Evolutionary conservation across 2,329 filamentous ascomycete species (phyloP).

Genomic region (Byssothecium circinans): DNA sequence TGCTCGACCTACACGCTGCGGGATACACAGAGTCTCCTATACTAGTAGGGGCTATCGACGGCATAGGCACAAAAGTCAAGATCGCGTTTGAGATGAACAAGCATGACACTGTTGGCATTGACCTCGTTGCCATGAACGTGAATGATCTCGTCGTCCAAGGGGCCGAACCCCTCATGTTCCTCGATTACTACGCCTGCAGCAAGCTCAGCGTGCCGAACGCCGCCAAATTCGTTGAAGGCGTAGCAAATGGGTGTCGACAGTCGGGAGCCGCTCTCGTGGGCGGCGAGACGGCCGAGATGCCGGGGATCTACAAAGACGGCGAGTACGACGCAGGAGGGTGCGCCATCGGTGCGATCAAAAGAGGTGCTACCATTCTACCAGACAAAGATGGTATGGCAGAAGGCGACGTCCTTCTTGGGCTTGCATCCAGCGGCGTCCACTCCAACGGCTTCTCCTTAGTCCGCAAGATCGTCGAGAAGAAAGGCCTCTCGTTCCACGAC

Average conservation of each 20-base stretch:
- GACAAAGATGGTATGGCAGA: slow-evolving; percentile 72
- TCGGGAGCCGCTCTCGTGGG: slow-evolving; percentile 90
- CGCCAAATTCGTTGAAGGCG: slow-evolving; percentile 85
- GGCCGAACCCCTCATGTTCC: slow-evolving; percentile 91
- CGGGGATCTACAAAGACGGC: slow-evolving; percentile 83
- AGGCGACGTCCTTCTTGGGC: slow-evolving; percentile 83
- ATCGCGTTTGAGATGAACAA: slow-evolving; percentile 87
- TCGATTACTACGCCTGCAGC: slow-evolving; percentile 96
- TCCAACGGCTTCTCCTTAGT: slow-evolving; percentile 98
- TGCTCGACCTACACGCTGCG: slow-evolving; percentile 74
- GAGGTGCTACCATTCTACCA: slow-evolving; percentile 69
- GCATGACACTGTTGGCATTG: slow-evolving; percentile 93
- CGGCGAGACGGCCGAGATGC: slow-evolving; percentile 98
- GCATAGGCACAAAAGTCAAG: slow-evolving; percentile 95
- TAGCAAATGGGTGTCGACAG: slow-evolving; percentile 82
- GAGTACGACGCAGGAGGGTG: slow-evolving; percentile 94
- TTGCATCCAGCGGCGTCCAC: slow-evolving; percentile 85
- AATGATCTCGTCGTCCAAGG: slow-evolving; percentile 97
- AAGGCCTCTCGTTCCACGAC: slow-evolving; percentile 71
- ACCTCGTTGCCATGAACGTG: slow-evolving; percentile 98
- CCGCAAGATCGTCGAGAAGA: slow-evolving; percentile 77
- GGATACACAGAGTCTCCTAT: slow-evolving; percentile 76
- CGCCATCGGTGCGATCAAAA: slow-evolving; percentile 79
- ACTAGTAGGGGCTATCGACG: slow-evolving; percentile 92
- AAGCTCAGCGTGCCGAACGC: slow-evolving; percentile 77